Evolutionary conservation across 495 filamentous ascomycete species (phyloP).

Genomic region (Neurospora discreta): DNA sequence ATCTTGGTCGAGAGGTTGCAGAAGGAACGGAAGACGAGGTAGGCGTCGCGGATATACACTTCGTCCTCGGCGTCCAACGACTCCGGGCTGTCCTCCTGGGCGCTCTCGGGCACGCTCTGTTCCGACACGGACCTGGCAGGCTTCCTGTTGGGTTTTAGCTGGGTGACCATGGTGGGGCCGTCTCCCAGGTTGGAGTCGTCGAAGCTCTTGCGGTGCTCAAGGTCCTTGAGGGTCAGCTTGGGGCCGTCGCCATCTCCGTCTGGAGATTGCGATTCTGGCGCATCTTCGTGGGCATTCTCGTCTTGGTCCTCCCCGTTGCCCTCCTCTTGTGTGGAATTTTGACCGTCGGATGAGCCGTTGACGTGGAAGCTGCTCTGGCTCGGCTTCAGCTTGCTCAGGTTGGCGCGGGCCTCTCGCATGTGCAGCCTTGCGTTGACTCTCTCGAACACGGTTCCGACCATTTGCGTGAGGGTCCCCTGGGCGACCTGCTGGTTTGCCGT

Average conservation of each 20-base stretch:
- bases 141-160: slow-evolving; percentile 48
- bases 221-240: slow-evolving; percentile 89
- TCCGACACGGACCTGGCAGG: slow-evolving; percentile 48
- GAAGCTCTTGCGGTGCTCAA: slow-evolving; percentile 86
- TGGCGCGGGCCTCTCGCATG: slow-evolving; percentile 64
- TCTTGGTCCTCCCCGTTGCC: slow-evolving; percentile 27
- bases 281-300: slow-evolving; percentile 40
- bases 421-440: slow-evolving; percentile 77
- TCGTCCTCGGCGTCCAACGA: slow-evolving; percentile 81
- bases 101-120: slow-evolving; percentile 35
- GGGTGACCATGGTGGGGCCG: slow-evolving; percentile 87
- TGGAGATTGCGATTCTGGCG: slow-evolving; percentile 11
- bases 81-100: slow-evolving; percentile 46
- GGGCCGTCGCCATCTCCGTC: slow-evolving; percentile 18
- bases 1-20: slow-evolving; percentile 94
- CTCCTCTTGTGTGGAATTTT: slow-evolving; percentile 19
- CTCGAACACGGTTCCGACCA: slow-evolving; percentile 98
- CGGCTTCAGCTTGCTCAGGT: slow-evolving; percentile 37
- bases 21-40: slow-evolving; percentile 92
- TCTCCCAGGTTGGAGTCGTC: slow-evolving; percentile 87
- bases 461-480: slow-evolving; percentile 92
- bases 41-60: slow-evolving; percentile 91
- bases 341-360: slow-evolving; percentile 26
- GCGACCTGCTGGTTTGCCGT: slow-evolving; percentile 91
- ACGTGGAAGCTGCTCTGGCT: slow-evolving; percentile 36